Evolutionary conservation across 768 basidiomycete species (phyloP), one percentile per base, ranked within the genome.

Genomic region (Macrolepiota albuminosa): DNA sequence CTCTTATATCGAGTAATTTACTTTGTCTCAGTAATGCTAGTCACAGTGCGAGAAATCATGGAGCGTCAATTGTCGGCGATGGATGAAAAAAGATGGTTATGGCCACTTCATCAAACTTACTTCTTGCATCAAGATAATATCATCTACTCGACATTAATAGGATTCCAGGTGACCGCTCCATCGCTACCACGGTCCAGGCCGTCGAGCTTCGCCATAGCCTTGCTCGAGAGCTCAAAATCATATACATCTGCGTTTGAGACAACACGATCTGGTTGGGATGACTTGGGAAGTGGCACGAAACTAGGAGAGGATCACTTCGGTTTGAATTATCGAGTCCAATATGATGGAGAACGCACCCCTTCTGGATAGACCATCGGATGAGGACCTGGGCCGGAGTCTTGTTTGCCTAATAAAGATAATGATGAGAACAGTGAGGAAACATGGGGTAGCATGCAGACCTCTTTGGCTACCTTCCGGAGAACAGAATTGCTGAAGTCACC

Each of bases 301-400:
- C 93, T 93, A 60, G 18, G 16, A 10, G 14, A 31, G 40, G 46
- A 21, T 24, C 11, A n/a, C 13, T 46, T 47, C 18, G 40, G n/a
- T 24, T 14, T 16, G 31, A 5, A 24, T 26, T 29, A 36, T 10
- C 14, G 1, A 14, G 8, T 37, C 8, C n/a, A 29, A 50, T 26
- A 21, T 33, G 14, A 21, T 33, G 14, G n/a, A 43, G 33, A 57
- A 73, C 83, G 54, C 66, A 89, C 89, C 86, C 86, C 65, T 80
- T 84, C 71, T 97, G 95, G 37, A 98, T 74, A 34, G 92, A 94
- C 92, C 94, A 96, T 33, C 95, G 83, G 54, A 95, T 72, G 6
- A 96, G 81, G 42, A 95, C 77, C 66, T 96, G 94, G 14, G 92
- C 86, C 1, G 83, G 80, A 24, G 84, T 81, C 56, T 82, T 81